Base-by-base conservation (phyloP, 129 eudicot species). In the Gnaphalium uliginosum region DNA sequence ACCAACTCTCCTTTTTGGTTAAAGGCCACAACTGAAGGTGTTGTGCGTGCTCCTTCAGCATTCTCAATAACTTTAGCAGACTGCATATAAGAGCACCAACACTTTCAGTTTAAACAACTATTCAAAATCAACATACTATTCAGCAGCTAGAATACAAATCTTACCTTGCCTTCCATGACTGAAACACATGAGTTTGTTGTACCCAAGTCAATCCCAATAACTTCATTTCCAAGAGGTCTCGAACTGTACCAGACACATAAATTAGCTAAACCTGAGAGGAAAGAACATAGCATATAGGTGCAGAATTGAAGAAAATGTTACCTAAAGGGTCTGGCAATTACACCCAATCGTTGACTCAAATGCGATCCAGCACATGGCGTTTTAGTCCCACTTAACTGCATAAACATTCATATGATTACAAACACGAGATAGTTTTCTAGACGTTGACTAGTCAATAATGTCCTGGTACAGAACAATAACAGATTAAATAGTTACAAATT, bases 131-230 rank as follows among this genome's bases (percentile, higher is more conserved):
- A 10, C 30, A 22, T 66, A 11, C 33, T 8, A 1, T 29, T 10
- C 9, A 43, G 59, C 4, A 72, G 18, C 2, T 37, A 19, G 37
- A 24, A 22, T 0, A 11, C 25, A 39, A 24, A 70, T 57, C 65
- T 26, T 39, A 90, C 98, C 96, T 94, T 94, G 62, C 98, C 98
- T 75, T 94, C 98, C 98, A 94, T 94, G 73, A 94, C 96, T 2
- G 98, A 57, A 79, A 94, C 98, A 69, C 98, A 94, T 0, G 98
- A 94, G 78, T 94, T 94, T 48, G 98, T 94, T 68, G 98, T 94
- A 76, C 98, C 98, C 93, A 94, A 85, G 13, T 94, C 98, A 11
- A 94, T 94, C 48, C 98, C 98, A 79, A 94, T 90, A 9, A 94
- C 96, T 75, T 94, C 98, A 84, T 85, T 90, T 37, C 93, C 98